These are phyloP conservation scores for Vitis hybrid DNA, from an alignment of 177 flowering plant genomes.

Conservation along the genomic window DNA sequence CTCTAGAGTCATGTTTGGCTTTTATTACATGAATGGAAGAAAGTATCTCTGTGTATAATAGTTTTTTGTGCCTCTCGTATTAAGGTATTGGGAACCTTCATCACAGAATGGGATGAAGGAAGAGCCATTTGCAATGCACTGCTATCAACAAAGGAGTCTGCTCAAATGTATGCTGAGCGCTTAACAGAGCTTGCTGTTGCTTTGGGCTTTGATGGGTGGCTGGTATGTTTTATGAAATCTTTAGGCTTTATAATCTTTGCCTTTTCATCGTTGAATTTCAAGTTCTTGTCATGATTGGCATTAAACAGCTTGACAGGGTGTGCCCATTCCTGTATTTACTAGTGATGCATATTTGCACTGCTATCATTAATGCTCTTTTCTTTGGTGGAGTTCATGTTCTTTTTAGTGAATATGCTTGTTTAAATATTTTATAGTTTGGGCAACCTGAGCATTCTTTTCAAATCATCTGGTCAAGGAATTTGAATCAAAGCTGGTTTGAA, in stretches of 20 bases:
- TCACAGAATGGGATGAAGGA: conserved; percentile 90
- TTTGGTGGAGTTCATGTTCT: too few species aligned
- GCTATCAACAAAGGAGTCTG: conserved; percentile 67
- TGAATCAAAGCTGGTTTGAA: too few species aligned
- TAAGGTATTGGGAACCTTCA: conserved; percentile 90
- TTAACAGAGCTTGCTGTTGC: conserved; percentile 75
- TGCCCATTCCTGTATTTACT: background rate
- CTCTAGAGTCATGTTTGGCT: background rate
- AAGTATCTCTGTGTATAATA: background rate
- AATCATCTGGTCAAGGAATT: too few species aligned
- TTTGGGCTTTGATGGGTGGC: conserved; percentile 95
- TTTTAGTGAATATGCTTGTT: too few species aligned
- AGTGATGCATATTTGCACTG: too few species aligned
- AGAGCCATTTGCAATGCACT: conserved; percentile 38
- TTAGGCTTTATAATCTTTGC: background rate
- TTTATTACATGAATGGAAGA: background rate
- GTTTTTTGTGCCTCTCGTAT: conserved; percentile 8
- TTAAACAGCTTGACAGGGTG: background rate
- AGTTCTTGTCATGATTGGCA: background rate
- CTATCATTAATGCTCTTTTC: too few species aligned
- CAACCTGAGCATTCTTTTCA: too few species aligned
- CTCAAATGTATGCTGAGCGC: conserved; percentile 80
- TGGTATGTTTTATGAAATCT: conserved; percentile 46
- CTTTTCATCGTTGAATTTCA: background rate
- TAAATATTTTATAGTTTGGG: too few species aligned